Conservation (phyloP, 139 green algal genomes). For the Haematococcus lacustris region DNA sequence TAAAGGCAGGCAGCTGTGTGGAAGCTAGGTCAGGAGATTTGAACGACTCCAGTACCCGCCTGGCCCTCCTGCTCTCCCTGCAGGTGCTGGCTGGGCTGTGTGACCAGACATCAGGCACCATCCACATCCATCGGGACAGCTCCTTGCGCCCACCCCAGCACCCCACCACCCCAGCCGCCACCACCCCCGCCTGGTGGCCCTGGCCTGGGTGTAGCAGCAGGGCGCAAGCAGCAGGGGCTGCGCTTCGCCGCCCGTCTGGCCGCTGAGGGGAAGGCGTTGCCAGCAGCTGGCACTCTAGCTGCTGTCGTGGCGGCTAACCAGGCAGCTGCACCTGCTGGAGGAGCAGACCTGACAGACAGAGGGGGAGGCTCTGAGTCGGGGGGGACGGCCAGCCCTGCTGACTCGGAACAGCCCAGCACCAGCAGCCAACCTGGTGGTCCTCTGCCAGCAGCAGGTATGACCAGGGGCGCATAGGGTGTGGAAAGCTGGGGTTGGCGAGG, state of each 20-base stretch:
- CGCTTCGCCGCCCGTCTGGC: background rate
- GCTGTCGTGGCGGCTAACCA: background rate
- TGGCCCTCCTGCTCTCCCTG: conserved; percentile 48
- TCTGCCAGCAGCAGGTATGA: no score
- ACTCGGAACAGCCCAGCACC: no score
- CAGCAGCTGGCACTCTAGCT: background rate
- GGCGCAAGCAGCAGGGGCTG: background rate
- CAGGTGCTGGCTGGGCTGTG: conserved; percentile 64
- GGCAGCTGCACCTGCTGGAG: conserved; percentile 26
- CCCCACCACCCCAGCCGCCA: background rate
- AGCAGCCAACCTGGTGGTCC: no score
- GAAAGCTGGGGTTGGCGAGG: no score
- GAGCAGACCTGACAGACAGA: no score
- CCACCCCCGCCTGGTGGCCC: background rate
- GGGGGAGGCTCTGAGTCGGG: no score
- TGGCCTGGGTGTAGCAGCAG: background rate
- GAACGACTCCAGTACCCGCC: background rate
- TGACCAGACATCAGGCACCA: conserved; percentile 42
- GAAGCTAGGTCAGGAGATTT: background rate
- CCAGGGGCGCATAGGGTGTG: no score
- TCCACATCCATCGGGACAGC: background rate
- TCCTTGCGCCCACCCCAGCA: no score
- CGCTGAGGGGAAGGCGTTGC: background rate
- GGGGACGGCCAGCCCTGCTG: no score
- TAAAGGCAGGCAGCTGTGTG: background rate